Conservation (phyloP, 305 asterid genomes). For the Fraxinus baroniana region DNA sequence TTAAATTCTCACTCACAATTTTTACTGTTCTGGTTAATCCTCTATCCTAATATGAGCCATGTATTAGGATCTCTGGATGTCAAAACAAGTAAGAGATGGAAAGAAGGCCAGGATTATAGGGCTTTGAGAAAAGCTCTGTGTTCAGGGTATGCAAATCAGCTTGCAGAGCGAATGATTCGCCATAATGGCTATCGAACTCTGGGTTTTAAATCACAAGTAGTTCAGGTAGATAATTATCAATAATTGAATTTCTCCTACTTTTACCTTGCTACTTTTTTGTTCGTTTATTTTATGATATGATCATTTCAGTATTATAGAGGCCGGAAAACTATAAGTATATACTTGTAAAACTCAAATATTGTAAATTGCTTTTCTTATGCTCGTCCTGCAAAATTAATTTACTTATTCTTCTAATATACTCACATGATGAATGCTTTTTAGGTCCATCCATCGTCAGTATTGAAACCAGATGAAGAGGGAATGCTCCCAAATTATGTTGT, state of each 20-base stretch:
- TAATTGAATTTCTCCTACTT: neutral
- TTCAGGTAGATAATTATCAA: slow-evolving; percentile 57
- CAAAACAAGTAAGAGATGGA: slow-evolving; percentile 53
- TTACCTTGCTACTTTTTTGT: neutral
- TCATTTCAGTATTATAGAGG: neutral
- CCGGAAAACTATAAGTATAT: neutral
- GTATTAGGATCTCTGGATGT: slow-evolving; percentile 64
- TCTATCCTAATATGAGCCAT: neutral
- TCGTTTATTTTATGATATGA: neutral
- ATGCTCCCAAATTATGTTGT: slow-evolving; percentile 81
- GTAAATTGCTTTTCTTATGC: neutral
- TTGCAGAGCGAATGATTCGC: slow-evolving; percentile 89
- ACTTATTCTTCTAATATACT: neutral
- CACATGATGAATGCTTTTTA: slow-evolving; percentile 27
- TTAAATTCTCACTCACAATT: neutral
- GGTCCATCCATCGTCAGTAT: slow-evolving; percentile 89
- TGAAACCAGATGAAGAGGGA: slow-evolving; percentile 82
- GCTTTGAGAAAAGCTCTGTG: slow-evolving; percentile 83
- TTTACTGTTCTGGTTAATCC: neutral
- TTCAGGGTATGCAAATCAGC: slow-evolving; percentile 84
- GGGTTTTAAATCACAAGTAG: slow-evolving; percentile 89
- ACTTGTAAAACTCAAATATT: neutral
- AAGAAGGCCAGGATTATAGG: slow-evolving; percentile 58
- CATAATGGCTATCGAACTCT: slow-evolving; percentile 88
- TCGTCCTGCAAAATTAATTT: neutral